Evolutionary conservation across 2,329 filamentous ascomycete species (phyloP), one percentile per base, ranked within the genome.

Genomic region (Dendrostoma leiphaemia): DNA sequence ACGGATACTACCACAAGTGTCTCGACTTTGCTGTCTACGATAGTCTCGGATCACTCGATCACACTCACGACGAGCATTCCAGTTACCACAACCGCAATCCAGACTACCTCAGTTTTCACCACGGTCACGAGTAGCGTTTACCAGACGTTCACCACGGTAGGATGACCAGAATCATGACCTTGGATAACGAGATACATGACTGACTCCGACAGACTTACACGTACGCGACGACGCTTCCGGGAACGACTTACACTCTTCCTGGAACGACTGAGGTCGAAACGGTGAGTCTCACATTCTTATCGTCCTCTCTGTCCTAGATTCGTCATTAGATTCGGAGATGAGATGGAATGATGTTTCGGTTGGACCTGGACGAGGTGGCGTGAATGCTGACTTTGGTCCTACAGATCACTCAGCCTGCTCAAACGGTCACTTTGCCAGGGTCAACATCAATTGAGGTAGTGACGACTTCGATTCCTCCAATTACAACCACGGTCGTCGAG

Each of bases 401-500:
- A 21, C 7, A 49, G 47, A 24, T 49, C 35, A 49, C 47, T 6
- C 34, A 40, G n/a, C 35, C 35, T n/a, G 34, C 32, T 15, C 35
- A 31, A 26, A 49, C 47, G 3, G 23, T 49, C 19, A 51, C 48
- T 2, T 17, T 51, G 10, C 40, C 46, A 10, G 41, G 38, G 4
- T 29, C 38, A 4, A 59, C 57, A 24, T 32, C 29, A 13, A 51
- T 53, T 15, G 35, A 48, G 15, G 29, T 47, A 2, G 37, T 54
- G 3, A 57, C 60, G 6, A 53, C 54, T 1, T 45, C 57, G 4
- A 24, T 63, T 2, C 64, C 65, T 1, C 53, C 64, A 1, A 50
- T 59, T n/a, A 64, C 64, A n/a, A 60, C 60, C 13, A 68, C 65
- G 4, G 26, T 61, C 3, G 63, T 58, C 4, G 48, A 60, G 38